A percentile compares a stretch with the other conserved stretches of the same genome.
phyloP scores from a whole-genome alignment of 2,329 filamentous ascomycete species.

The Aspergillus aculeatus region DNA sequence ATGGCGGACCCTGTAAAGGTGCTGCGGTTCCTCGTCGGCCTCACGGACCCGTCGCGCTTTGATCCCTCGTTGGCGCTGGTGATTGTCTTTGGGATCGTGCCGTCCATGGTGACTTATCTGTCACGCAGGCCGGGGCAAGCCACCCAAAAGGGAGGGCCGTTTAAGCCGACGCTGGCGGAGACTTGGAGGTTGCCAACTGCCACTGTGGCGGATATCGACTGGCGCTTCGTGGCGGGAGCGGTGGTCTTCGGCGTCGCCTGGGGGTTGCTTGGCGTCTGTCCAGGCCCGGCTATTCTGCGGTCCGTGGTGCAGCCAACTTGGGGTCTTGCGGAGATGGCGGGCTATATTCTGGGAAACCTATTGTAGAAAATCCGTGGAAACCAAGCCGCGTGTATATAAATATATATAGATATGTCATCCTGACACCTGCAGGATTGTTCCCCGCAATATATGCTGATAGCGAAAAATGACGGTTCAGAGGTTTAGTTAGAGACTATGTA shows the following conservation, averaged over 20 bases:
- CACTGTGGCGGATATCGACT: slow-evolving; percentile 49
- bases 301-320: slow-evolving; percentile 48
- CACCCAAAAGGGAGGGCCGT: neutral
- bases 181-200: slow-evolving; percentile 46
- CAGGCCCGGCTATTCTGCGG: slow-evolving; percentile 52
- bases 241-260: slow-evolving; percentile 52
- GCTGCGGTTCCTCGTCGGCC: slow-evolving; percentile 49
- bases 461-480: neutral
- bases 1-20: slow-evolving; percentile 54
- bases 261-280: slow-evolving; percentile 53
- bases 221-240: slow-evolving; percentile 49
- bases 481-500: slow-evolving; percentile 18
- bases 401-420: no score
- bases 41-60: slow-evolving; percentile 45
- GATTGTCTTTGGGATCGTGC: slow-evolving; percentile 51
- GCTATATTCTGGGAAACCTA: slow-evolving; percentile 46
- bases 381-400: no score
- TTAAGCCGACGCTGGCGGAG: slow-evolving; percentile 43
- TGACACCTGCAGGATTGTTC: no score
- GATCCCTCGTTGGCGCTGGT: slow-evolving; percentile 53
- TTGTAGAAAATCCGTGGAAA: slow-evolving; percentile 18
- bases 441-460: no score
- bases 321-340: slow-evolving; percentile 49
- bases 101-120: slow-evolving; percentile 42
- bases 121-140: slow-evolving; percentile 30